A percentile compares a stretch with the other conserved stretches of the same genome.
These are phyloP conservation scores for Sisymbrium irio DNA, from an alignment of 345 rosid genomes.

Conservation along the genomic window DNA sequence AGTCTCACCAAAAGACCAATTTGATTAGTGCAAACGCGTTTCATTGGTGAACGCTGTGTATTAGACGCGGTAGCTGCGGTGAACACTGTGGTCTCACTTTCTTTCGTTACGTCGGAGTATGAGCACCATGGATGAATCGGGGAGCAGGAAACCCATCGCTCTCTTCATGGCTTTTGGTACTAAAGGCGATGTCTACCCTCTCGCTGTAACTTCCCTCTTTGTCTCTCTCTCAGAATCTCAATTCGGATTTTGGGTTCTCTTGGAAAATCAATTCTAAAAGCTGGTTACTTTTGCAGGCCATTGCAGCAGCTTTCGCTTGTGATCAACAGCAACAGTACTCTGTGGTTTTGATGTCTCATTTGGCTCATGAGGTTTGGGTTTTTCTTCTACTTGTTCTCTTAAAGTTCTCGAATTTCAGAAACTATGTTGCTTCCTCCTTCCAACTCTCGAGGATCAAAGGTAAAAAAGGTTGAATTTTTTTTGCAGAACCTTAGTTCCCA, in stretches of 20 bases:
- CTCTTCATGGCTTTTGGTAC: constrained; percentile 88
- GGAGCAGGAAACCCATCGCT: constrained; percentile 50
- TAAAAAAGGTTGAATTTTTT: background rate
- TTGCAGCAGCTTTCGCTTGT: constrained; percentile 69
- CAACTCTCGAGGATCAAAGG: background rate
- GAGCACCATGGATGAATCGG: constrained; percentile 25
- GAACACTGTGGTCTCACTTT: background rate
- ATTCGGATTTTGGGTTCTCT: background rate
- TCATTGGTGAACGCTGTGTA: background rate
- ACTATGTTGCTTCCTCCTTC: background rate
- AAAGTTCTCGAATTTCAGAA: constrained; percentile 9
- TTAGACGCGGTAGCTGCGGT: constrained; percentile 11
- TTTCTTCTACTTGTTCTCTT: background rate
- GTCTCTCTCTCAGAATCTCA: background rate
- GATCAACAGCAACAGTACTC: constrained; percentile 54
- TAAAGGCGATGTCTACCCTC: constrained; percentile 77
- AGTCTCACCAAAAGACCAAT: background rate
- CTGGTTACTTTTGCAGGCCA: constrained; percentile 47
- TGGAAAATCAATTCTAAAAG: background rate
- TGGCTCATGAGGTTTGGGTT: constrained; percentile 65
- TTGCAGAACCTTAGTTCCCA: constrained; percentile 55
- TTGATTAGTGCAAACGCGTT: constrained; percentile 5
- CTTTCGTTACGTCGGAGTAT: constrained; percentile 3
- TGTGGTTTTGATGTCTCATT: constrained; percentile 70
- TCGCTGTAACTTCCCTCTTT: constrained; percentile 61